A percentile compares a stretch with the other conserved stretches of the same genome.
Conservation (phyloP, 2,329 filamentous ascomycete species). For the Penicillium sp. region DNA sequence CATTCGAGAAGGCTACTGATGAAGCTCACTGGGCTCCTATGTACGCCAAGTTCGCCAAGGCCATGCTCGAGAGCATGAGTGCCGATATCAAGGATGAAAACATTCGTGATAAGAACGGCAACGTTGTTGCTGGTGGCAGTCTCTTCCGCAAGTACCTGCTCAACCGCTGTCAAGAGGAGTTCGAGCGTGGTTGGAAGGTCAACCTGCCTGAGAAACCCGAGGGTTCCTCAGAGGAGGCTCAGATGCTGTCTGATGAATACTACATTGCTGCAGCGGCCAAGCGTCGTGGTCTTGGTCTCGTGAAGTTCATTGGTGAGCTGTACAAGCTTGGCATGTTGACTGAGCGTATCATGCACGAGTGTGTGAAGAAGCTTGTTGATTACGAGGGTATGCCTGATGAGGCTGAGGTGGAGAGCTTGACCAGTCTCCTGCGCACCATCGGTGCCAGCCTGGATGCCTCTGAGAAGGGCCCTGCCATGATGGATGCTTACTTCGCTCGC, state of each 20-base stretch:
- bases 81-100: conserved; percentile 92
- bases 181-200: conserved; percentile 94
- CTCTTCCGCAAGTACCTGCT: conserved; percentile 98
- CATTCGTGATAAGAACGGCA: conserved; percentile 85
- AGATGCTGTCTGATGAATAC: conserved; percentile 81
- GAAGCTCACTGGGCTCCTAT: conserved; percentile 98
- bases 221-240: conserved; percentile 69
- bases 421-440: conserved; percentile 88
- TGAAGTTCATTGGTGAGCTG: conserved; percentile 98
- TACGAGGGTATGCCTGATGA: conserved; percentile 92
- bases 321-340: conserved; percentile 99
- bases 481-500: conserved; percentile 90
- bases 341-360: conserved; percentile 99
- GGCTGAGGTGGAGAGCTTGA: conserved; percentile 92
- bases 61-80: conserved; percentile 95
- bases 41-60: conserved; percentile 98
- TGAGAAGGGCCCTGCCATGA: conserved; percentile 80
- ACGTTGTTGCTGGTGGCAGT: conserved; percentile 86
- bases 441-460: conserved; percentile 80
- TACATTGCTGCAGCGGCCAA: conserved; percentile 92
- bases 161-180: conserved; percentile 98
- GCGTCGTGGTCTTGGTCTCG: conserved; percentile 92
- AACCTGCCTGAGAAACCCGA: conserved; percentile 79
- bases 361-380: conserved; percentile 94
- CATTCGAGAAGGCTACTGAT: conserved; percentile 98